Percentiles rank a stretch among this genome's conserved stretches.
phyloP scores from a whole-genome alignment of 352 stramenopile species.

The Pythium phragmiticola region DNA sequence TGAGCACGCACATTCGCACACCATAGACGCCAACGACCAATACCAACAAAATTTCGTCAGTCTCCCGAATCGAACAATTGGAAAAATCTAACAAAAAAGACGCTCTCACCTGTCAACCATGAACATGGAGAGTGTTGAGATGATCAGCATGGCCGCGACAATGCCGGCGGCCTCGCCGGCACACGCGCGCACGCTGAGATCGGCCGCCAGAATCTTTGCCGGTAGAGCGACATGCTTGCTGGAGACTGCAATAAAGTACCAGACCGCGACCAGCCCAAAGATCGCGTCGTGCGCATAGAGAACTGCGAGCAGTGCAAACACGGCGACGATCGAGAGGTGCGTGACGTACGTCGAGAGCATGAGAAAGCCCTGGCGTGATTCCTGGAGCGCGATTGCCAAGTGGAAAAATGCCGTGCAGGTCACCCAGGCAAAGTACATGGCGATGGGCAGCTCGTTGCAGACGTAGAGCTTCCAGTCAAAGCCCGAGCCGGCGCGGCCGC shows the following conservation, averaged over 20 bases:
- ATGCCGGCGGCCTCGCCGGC: constrained; percentile 59
- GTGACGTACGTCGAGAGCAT: constrained; percentile 60
- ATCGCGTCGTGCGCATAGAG: constrained; percentile 63
- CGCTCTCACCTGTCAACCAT: constrained; percentile 64
- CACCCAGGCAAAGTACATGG: constrained; percentile 80
- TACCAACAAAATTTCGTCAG: constrained; percentile 14
- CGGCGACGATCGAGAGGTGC: constrained; percentile 55
- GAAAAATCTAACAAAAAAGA: constrained; percentile 12
- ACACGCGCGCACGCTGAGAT: constrained; percentile 61
- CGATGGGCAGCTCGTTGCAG: constrained; percentile 73
- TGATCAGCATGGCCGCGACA: constrained; percentile 48
- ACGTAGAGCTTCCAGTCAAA: constrained; percentile 72
- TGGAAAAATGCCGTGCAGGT: constrained; percentile 65
- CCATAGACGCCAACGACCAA: constrained; percentile 8
- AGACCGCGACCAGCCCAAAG: constrained; percentile 59
- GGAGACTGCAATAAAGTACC: constrained; percentile 69
- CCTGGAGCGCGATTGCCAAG: constrained; percentile 67
- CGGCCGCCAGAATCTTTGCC: constrained; percentile 38
- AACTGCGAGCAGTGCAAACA: constrained; percentile 58
- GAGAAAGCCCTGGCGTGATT: constrained; percentile 48
- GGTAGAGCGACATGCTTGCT: constrained; percentile 53
- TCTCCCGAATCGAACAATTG: constrained; percentile 1
- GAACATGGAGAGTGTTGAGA: constrained; percentile 50
- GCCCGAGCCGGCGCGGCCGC: constrained; percentile 26
- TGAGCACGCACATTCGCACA: constrained; percentile 22